Base-by-base conservation (phyloP, 2,329 filamentous ascomycete genomes). In the Penicillium sclerotiorum region DNA sequence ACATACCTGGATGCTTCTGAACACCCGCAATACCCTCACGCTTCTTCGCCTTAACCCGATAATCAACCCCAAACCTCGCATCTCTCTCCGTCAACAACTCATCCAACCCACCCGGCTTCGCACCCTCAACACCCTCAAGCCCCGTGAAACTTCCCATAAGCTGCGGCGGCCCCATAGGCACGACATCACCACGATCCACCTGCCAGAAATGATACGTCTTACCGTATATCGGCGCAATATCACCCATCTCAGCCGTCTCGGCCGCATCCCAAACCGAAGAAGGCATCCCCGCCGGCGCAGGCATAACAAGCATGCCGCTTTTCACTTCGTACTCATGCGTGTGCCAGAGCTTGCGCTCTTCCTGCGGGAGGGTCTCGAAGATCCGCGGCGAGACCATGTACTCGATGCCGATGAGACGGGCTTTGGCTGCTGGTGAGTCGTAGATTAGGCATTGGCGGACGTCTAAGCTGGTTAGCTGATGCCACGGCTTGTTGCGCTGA, bases 391-490 rank as follows among this genome's bases (percentile, higher is more conserved):
- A 85, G 61, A 95, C 85, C 89, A 94, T 92, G 76, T 95, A 95
- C 69, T 95, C 90, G 60, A 95, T 80, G 8, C 90, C 90, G 53
- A 95, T 89, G 15, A 95, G 80, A 0, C 87, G 81, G 0, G 89
- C 89, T 21, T 82, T 80, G 7, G 82, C 77, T 1, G 78, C 76
- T 0, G 85, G 79, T 0, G 83, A 82, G 70, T 95, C 90, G 73
- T 94, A 95, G 54, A 95, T 81, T 23, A 95, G 82, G 68, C 90
- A 95, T 76, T 95, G 90, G 4, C 90, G 82, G 49, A 95, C 79
- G 55, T 94, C 89, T 75, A 66, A 13, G 11, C 22, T 20, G 28
- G 6, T 28, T 12, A 36, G 12, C 5, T 17, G 12, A 3, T 5
- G 12, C 6, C 41, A 13, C 8, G 6, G 3, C 18, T 15, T 5